These are phyloP conservation scores for Chiua virens DNA, from an alignment of 768 basidiomycete genomes.

Conservation along the genomic window DNA sequence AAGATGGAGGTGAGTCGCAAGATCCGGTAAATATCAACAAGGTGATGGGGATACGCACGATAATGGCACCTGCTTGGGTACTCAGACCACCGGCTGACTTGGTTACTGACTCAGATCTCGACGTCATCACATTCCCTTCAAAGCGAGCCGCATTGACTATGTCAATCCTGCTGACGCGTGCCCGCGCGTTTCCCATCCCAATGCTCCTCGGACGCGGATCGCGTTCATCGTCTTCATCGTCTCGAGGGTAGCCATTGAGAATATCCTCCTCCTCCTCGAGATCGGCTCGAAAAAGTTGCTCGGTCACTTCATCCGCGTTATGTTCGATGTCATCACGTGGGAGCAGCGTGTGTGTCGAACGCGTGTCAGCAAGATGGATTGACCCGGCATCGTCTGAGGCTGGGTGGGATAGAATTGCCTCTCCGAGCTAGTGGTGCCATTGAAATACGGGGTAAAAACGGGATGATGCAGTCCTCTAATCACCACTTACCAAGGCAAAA, in stretches of 20 bases:
- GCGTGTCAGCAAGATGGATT: conserved; percentile 42
- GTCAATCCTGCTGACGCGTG: conserved; percentile 50
- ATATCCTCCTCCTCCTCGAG: conserved; percentile 20
- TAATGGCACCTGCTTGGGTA: conserved; percentile 84
- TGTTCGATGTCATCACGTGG: conserved; percentile 16
- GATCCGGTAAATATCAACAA: neutral
- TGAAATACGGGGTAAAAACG: conserved; percentile 20
- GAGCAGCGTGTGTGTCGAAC: conserved; percentile 12
- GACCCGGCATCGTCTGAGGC: conserved; percentile 33
- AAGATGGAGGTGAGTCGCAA: neutral
- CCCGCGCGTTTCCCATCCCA: conserved; percentile 39
- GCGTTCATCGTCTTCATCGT: conserved; percentile 7
- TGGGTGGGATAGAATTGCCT: conserved; percentile 78
- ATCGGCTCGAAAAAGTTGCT: conserved; percentile 19
- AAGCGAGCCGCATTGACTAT: conserved; percentile 26
- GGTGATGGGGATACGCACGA: conserved; percentile 48
- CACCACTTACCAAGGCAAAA: conserved; percentile 70
- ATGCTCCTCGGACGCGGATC: conserved; percentile 31
- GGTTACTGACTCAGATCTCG: conserved; percentile 9
- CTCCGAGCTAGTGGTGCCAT: conserved; percentile 58
- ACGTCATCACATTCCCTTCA: conserved; percentile 21
- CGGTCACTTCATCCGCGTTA: conserved; percentile 23
- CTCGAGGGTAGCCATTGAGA: neutral
- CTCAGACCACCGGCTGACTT: conserved; percentile 45
- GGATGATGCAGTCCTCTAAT: neutral